These are phyloP conservation scores for Fusarium sp. DNA, from an alignment of 2,329 filamentous ascomycete genomes.

Conservation along the genomic window DNA sequence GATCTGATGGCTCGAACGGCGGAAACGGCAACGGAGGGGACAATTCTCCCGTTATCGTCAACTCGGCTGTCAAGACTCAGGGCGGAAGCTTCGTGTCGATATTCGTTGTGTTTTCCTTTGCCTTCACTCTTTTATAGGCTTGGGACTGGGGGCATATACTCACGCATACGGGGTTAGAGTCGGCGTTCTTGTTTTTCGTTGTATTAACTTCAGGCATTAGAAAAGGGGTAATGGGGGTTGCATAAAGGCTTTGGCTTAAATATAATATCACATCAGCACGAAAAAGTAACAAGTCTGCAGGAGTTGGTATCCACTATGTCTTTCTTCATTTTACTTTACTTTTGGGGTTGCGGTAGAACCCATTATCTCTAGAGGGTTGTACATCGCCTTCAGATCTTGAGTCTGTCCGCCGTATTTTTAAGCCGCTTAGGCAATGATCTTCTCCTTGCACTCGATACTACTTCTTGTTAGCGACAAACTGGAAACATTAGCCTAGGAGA, in stretches of 20 bases:
- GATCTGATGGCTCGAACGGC: constrained; percentile 11
- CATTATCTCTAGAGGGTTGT: not conserved
- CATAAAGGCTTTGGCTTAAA: constrained; percentile 13
- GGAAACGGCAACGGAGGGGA: constrained; percentile 1
- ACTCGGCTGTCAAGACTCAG: constrained; percentile 19
- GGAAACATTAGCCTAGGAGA: not conserved
- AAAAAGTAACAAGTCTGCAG: not conserved
- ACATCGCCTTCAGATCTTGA: not conserved
- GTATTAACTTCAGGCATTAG: constrained; percentile 13
- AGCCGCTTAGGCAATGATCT: constrained; percentile 29
- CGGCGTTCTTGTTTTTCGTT: constrained; percentile 8
- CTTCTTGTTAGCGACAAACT: not conserved
- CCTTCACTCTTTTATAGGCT: constrained; percentile 25
- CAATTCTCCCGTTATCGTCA: constrained; percentile 23
- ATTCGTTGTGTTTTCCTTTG: not conserved
- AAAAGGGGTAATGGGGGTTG: constrained; percentile 25
- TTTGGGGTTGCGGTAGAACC: constrained; percentile 4
- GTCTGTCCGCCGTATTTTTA: not conserved
- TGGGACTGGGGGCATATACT: not conserved
- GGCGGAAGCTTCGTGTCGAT: not conserved
- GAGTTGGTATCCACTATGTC: not conserved
- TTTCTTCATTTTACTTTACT: constrained; percentile 25
- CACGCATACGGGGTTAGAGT: not conserved
- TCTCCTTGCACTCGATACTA: constrained; percentile 35
- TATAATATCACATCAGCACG: constrained; percentile 30